Evolutionary conservation across 2,329 filamentous ascomycete species (phyloP).

Genomic region (Coniella vitis): DNA sequence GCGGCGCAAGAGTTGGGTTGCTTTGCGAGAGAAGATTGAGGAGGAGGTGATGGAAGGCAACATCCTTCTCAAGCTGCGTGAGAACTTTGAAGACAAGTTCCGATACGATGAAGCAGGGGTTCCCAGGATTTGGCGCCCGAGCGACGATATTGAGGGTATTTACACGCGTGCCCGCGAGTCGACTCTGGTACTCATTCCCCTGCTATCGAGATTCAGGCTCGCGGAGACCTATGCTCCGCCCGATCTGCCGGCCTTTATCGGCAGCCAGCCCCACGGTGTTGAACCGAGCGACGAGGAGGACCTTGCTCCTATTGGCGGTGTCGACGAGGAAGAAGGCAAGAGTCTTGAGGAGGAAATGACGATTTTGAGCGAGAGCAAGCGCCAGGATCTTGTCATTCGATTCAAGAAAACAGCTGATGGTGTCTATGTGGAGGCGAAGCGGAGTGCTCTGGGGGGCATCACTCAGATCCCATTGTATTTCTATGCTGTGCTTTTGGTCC

Average conservation of each 20-base stretch:
- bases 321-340: constrained; percentile 92
- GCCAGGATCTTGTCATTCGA: constrained; percentile 82
- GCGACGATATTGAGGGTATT: constrained; percentile 91
- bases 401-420: constrained; percentile 99
- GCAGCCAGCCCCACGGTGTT: constrained; percentile 64
- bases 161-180: constrained; percentile 91
- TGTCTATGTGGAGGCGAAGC: constrained; percentile 96
- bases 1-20: constrained; percentile 89
- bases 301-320: constrained; percentile 77
- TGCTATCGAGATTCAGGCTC: constrained; percentile 79
- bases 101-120: constrained; percentile 93
- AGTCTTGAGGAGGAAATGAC: constrained; percentile 95
- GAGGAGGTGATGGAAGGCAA: constrained; percentile 99
- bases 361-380: constrained; percentile 81
- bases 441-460: constrained; percentile 90
- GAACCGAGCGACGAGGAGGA: constrained; percentile 87
- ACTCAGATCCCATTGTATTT: constrained; percentile 93
- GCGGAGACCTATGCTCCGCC: constrained; percentile 68
- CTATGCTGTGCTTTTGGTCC: constrained; percentile 76
- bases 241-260: constrained; percentile 79
- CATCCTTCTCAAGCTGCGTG: constrained; percentile 84
- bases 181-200: constrained; percentile 81
- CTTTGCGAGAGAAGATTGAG: constrained; percentile 82
- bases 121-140: constrained; percentile 91
- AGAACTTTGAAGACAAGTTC: constrained; percentile 99